Base-by-base conservation (phyloP, 805 yeast species). In the Pichia cephalocereana region DNA sequence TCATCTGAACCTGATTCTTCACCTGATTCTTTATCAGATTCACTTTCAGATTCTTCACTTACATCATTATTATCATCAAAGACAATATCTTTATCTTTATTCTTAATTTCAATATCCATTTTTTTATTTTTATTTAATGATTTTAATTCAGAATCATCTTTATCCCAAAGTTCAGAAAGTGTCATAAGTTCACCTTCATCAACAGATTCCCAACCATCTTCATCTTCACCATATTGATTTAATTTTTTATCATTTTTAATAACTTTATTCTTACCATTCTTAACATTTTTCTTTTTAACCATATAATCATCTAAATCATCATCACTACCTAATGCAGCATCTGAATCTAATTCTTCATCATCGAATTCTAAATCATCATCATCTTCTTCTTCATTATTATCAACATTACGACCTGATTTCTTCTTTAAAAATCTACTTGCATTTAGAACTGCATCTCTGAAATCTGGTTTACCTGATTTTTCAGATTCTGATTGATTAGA, bases 151-250 rank as follows among this genome's bases (percentile, higher is more conserved):
- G 63, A 67, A 32, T 82, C 87, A 61, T 86, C 93, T 65, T 79
- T 65, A 59, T 85, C 96, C 96, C 96, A 88, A 4, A 86, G 89
- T 55, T 82, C 89, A n/a, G 95, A 83, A 38, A 89, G 70, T 0
- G 95, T 77, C 50, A 84, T 74, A 46, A 89, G 71, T 54, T 87
- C 85, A 31, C 65, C 70, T 60, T 87, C 96, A 57, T 87, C 96
- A 40, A 85, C 72, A 59, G 90, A 82, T 27, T 76, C 76, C 59
- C 86, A 84, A 12, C 77, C 91, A n/a, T 76, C 82, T 17, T 72
- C 80, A 9, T 69, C 75, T 10, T 72, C 76, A 15, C 66, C 68
- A n/a, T 65, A 72, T 4, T 65, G 67, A 27, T 51, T 49, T 6
- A 49, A 40, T 8, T 40, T 40, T 30, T 30, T 30, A 30, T 12